Conservation (phyloP, 2,329 filamentous ascomycete genomes). For the Clarireedia homoeocarpa region DNA sequence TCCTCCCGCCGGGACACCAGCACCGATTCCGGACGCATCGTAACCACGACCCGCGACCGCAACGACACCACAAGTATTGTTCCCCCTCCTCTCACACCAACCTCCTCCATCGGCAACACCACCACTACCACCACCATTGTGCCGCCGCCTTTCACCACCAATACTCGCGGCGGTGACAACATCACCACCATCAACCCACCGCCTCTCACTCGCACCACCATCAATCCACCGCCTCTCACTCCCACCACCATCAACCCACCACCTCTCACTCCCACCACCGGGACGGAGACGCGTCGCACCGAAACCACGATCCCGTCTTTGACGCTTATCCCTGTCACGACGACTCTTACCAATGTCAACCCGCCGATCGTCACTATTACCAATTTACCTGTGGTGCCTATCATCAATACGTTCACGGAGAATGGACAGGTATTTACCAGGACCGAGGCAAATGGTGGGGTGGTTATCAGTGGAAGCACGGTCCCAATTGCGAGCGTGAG, state of each 20-base stretch:
- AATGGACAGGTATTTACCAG: not conserved
- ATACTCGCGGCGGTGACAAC: no score
- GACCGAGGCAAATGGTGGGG: not conserved
- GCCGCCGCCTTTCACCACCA: not conserved
- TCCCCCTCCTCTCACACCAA: not conserved
- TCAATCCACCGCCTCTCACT: not conserved
- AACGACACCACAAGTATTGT: not conserved
- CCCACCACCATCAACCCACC: not conserved
- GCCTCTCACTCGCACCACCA: not conserved
- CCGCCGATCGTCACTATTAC: slow-evolving; percentile 5
- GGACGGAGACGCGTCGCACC: not conserved
- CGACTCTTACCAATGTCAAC: slow-evolving; percentile 1
- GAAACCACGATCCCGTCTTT: not conserved
- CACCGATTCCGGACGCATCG: no score
- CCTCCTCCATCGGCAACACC: not conserved
- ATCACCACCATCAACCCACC: not conserved
- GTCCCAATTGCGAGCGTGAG: not conserved
- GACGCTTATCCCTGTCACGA: slow-evolving; percentile 1
- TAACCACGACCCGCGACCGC: no score
- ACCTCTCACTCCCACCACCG: not conserved
- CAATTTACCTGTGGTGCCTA: not conserved
- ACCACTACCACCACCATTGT: not conserved
- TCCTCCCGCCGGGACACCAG: not conserved
- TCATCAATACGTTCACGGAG: not conserved
- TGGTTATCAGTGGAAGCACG: not conserved